Evolutionary conservation across 768 basidiomycete species (phyloP).

Genomic region (Tulasnella sp.): DNA sequence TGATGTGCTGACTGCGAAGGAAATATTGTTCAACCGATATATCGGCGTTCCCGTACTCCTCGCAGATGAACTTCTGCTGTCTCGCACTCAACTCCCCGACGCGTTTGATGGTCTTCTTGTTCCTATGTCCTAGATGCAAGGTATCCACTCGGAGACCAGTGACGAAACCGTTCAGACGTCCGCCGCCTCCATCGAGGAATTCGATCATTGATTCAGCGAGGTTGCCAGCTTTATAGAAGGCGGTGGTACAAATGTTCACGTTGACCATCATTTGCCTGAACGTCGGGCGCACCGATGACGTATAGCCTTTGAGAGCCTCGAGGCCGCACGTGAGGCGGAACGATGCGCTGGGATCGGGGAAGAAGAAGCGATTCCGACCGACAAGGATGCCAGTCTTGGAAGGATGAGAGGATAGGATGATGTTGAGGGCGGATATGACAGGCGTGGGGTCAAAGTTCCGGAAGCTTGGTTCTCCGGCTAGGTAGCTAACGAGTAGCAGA

Average conservation of each 20-base stretch:
- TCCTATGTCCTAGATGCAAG: conserved; percentile 39
- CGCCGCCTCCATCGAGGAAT: conserved; percentile 32
- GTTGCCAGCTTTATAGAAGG: conserved; percentile 41
- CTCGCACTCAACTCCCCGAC: conserved; percentile 37
- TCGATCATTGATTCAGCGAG: conserved; percentile 46
- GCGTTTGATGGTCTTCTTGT: conserved; percentile 53
- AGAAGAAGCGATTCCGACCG: conserved; percentile 58
- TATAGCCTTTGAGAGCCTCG: conserved; percentile 47
- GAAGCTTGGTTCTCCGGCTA: conserved; percentile 43
- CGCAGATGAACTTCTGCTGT: conserved; percentile 43
- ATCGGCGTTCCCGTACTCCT: conserved; percentile 37
- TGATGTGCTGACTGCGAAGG: conserved; percentile 37
- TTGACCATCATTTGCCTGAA: conserved; percentile 42
- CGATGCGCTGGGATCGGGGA: conserved; percentile 28
- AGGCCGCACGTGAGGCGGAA: conserved; percentile 39
- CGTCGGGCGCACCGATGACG: conserved; percentile 32
- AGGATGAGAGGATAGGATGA: conserved; percentile 47
- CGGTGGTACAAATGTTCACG: conserved; percentile 43
- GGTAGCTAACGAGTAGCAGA: conserved; percentile 33
- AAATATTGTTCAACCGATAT: conserved; percentile 59
- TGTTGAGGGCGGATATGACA: conserved; percentile 50
- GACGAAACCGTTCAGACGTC: conserved; percentile 39
- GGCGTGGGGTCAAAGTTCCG: conserved; percentile 48
- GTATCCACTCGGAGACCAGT: conserved; percentile 55
- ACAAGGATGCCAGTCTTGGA: conserved; percentile 42